A percentile compares a stretch with the other conserved stretches of the same genome.
These are phyloP conservation scores for Aegilops tauschii DNA, from an alignment of 176 grass and related monocot species.

Conservation along the genomic window DNA sequence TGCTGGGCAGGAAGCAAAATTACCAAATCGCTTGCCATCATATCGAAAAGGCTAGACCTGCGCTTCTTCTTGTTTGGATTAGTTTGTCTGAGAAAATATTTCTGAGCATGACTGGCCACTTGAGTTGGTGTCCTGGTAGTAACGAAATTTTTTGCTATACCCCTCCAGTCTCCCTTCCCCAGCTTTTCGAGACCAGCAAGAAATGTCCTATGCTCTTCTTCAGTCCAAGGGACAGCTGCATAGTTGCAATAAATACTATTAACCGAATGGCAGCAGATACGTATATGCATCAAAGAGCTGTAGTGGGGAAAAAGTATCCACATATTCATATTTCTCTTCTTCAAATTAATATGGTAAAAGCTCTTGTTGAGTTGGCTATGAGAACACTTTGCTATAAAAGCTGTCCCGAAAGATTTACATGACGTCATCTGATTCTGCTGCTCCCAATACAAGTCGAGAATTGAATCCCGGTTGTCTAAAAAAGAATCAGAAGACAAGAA, in stretches of 20 bases:
- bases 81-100: conserved; percentile 67
- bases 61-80: conserved; percentile 70
- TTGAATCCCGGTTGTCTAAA: background rate
- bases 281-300: conserved; percentile 7
- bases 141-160: conserved; percentile 63
- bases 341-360: conserved; percentile 4
- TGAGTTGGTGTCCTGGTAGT: conserved; percentile 71
- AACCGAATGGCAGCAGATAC: background rate
- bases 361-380: background rate
- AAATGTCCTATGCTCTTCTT: conserved; percentile 80
- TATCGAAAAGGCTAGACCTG: conserved; percentile 68
- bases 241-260: background rate
- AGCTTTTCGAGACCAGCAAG: conserved; percentile 71
- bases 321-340: conserved; percentile 7
- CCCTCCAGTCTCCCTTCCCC: conserved; percentile 74
- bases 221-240: conserved; percentile 69
- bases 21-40: conserved; percentile 49
- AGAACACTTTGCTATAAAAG: background rate
- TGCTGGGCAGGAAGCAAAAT: conserved; percentile 23
- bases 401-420: background rate
- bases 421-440: background rate
- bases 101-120: conserved; percentile 78
- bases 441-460: conserved; percentile 1
- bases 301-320: background rate
- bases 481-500: background rate